Base-by-base conservation (phyloP, 352 stramenopile genomes). In the Phytophthora ramorum region DNA sequence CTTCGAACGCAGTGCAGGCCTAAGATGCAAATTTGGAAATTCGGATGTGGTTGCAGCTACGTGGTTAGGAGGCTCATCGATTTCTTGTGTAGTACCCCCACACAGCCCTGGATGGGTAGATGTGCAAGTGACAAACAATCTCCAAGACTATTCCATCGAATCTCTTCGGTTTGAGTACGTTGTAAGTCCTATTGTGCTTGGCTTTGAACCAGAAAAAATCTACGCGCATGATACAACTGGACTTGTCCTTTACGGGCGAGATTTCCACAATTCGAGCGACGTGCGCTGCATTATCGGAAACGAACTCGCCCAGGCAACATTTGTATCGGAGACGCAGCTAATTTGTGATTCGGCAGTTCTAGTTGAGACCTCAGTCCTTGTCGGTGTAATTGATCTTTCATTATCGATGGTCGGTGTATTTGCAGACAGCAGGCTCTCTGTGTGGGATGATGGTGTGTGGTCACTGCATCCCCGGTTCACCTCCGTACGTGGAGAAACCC, bases 71-170 rank as follows among this genome's bases (percentile, higher is more conserved):
- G 59, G 77, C 0, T 64, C 41, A 0, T 30, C 52, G 14, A 26
- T 90, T 19, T 49, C 58, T 22, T 90, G 81, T 47, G 48, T 63
- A 1, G 65, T 64, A 2, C 74, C 76, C 13, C 34, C 14, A 8
- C 69, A 85, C 12, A 41, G 24, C 7, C 72, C 63, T 7, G 74
- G 75, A 1, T 67, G 63, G 37, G 66, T 85, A 17, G 57, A 66
- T 17, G 51, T 90, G 0, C 72, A 79, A 24, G 73, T 88, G 20
- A 81, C 76, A 0, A 90, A 85, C 66, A 90, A 90, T 14, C 9
- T 86, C 4, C 71, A 85, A 46, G 76, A 88, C 37, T 90, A 82
- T 57, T 85, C 78, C 0, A 17, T 54, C 16, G 58, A 79, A 17
- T 24, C 51, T 16, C 17, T 69, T 10, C 17, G 56, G 13, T 79